Evolutionary conservation across 1,139 yeast genomes (phyloP).

Genomic region (Candida pseudocylindracea): DNA sequence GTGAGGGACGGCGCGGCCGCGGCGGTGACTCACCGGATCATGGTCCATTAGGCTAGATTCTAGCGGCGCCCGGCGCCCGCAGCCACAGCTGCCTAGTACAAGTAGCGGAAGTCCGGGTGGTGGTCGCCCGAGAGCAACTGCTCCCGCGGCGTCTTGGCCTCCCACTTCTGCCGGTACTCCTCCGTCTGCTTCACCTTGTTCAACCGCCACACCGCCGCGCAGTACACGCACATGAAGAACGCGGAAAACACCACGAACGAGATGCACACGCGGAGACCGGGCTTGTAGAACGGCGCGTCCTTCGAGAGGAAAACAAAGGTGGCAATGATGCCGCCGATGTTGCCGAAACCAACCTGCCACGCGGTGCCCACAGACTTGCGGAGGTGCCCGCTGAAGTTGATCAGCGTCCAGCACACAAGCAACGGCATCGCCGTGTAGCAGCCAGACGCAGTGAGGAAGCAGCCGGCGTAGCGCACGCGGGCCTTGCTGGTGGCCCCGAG

Average conservation of each 20-base stretch:
- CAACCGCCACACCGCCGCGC: conserved; percentile 13
- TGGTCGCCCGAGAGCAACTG: conserved; percentile 37
- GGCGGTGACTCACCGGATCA: conserved; percentile 2
- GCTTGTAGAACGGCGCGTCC: conserved; percentile 42
- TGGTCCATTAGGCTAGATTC: too few relatives aligned
- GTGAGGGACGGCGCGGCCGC: too few relatives aligned
- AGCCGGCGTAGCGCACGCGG: conserved; percentile 28
- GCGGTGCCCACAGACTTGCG: conserved; percentile 24
- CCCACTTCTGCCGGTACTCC: conserved; percentile 18
- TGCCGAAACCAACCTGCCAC: conserved; percentile 19
- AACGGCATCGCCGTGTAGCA: conserved; percentile 47
- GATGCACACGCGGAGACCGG: conserved; percentile 29
- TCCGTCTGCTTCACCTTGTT: conserved; percentile 19
- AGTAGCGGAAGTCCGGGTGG: conserved; percentile 30
- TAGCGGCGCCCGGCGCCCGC: too few relatives aligned
- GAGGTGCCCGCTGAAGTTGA: conserved; percentile 45
- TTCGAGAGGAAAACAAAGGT: conserved; percentile 10
- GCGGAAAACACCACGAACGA: conserved; percentile 15
- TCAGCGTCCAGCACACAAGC: conserved; percentile 47
- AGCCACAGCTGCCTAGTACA: too few relatives aligned
- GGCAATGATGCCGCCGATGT: conserved; percentile 13
- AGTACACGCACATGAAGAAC: conserved; percentile 19
- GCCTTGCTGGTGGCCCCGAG: conserved; percentile 13
- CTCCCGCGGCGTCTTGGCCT: conserved; percentile 20
- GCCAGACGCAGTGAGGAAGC: conserved; percentile 45